phyloP scores from a whole-genome alignment of 371 early-diverging fungal species.

The Mortierella sp. region DNA sequence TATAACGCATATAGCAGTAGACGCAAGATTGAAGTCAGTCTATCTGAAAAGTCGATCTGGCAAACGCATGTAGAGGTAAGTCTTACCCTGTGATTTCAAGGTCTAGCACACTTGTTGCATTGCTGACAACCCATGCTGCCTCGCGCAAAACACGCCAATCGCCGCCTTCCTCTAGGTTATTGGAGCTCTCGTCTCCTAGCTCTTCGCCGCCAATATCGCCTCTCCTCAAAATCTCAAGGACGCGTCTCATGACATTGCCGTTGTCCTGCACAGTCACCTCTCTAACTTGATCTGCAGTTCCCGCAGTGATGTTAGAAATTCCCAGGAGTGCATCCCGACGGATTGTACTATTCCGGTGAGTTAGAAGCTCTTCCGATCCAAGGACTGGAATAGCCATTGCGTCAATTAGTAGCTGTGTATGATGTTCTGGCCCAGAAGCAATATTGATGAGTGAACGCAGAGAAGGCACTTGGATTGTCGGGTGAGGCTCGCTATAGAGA shows the following conservation, averaged over 20 bases:
- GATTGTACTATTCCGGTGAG: conserved; percentile 52
- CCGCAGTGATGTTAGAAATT: conserved; percentile 66
- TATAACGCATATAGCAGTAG: conserved; percentile 4
- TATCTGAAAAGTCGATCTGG: neutral
- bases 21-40: neutral
- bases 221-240: conserved; percentile 46
- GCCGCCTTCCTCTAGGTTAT: conserved; percentile 33
- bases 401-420: conserved; percentile 56
- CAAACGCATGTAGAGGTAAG: neutral
- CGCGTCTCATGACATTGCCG: conserved; percentile 56
- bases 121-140: conserved; percentile 65
- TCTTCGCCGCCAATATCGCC: conserved; percentile 48
- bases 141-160: conserved; percentile 70
- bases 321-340: conserved; percentile 64
- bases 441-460: conserved; percentile 64
- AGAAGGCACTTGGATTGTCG: conserved; percentile 51
- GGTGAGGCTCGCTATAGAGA: conserved; percentile 42
- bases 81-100: conserved; percentile 51
- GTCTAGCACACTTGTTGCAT: conserved; percentile 60
- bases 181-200: conserved; percentile 36
- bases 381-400: conserved; percentile 53
- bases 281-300: conserved; percentile 58
- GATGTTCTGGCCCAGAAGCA: conserved; percentile 64
- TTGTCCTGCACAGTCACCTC: conserved; percentile 53
- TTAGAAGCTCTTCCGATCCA: conserved; percentile 38